Percentiles rank a stretch among this genome's conserved stretches.
phyloP scores from a whole-genome alignment of 257 asterid genomes.

The Galeopsis tetrahit region DNA sequence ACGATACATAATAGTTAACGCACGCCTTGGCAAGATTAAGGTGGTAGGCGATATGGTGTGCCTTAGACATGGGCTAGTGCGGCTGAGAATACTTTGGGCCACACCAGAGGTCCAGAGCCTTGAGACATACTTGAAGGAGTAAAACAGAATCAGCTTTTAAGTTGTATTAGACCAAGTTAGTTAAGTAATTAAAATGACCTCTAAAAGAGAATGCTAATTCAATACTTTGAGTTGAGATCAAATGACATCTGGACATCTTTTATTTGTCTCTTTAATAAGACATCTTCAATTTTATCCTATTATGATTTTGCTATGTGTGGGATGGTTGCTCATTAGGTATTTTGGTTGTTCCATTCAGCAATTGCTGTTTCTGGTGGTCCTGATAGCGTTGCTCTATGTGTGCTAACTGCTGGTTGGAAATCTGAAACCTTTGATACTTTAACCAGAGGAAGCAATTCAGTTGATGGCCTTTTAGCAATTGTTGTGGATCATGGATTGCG shows the following conservation, averaged over 20 bases:
- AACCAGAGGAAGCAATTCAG: constrained; percentile 37
- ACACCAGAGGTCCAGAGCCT: not conserved
- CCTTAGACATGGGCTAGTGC: not conserved
- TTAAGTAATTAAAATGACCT: not conserved
- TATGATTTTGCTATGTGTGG: not conserved
- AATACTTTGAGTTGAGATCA: not conserved
- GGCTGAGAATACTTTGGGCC: not conserved
- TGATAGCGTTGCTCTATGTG: constrained; percentile 90
- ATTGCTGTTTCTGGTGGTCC: constrained; percentile 97
- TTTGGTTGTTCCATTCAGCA: constrained; percentile 52
- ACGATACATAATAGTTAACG: not conserved
- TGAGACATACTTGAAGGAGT: not conserved
- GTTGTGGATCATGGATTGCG: constrained; percentile 93
- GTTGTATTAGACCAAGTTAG: not conserved
- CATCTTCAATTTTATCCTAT: constrained; percentile 5
- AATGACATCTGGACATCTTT: not conserved
- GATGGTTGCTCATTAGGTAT: constrained; percentile 26
- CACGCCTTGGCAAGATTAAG: not conserved
- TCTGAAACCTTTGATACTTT: constrained; percentile 40
- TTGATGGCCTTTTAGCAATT: constrained; percentile 80
- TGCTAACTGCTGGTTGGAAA: constrained; percentile 84
- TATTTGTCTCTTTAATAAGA: not conserved
- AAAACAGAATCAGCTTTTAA: not conserved
- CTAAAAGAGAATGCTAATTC: not conserved
- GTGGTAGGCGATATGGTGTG: not conserved